phyloP scores from a whole-genome alignment of 176 grass and related monocot genomes.

The Lolium multiflorum region DNA sequence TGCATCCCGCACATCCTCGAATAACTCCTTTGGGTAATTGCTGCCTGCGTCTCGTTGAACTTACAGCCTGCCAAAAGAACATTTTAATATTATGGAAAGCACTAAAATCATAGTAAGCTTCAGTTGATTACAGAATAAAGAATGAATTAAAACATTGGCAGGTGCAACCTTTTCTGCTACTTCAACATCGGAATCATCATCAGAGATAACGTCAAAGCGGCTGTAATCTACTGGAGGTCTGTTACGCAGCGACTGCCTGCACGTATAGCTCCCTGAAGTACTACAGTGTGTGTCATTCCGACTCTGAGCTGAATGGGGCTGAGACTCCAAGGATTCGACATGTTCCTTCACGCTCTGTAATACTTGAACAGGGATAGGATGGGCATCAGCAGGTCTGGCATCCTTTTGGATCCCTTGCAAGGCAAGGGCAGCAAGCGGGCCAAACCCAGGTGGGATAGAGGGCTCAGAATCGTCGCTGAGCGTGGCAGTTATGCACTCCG shows the following conservation, averaged over 20 bases:
- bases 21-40: slow-evolving; percentile 86
- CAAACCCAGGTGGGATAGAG: slow-evolving; percentile 82
- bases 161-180: slow-evolving; percentile 55
- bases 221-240: slow-evolving; percentile 77
- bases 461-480: slow-evolving; percentile 61
- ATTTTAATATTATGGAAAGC: not conserved
- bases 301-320: slow-evolving; percentile 33
- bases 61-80: slow-evolving; percentile 56
- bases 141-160: slow-evolving; percentile 22
- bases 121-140: slow-evolving; percentile 37
- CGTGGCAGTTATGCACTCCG: slow-evolving; percentile 55
- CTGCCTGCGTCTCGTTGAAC: slow-evolving; percentile 40
- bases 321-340: slow-evolving; percentile 26
- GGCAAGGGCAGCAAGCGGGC: slow-evolving; percentile 53
- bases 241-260: slow-evolving; percentile 65
- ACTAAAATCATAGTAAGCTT: slow-evolving; percentile 32
- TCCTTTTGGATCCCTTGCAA: slow-evolving; percentile 47
- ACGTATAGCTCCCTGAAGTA: slow-evolving; percentile 47
- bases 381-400: slow-evolving; percentile 19
- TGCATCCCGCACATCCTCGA: slow-evolving; percentile 77
- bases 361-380: slow-evolving; percentile 45
- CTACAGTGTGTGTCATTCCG: slow-evolving; percentile 40
- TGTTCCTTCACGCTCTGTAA: slow-evolving; percentile 14
- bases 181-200: slow-evolving; percentile 63
- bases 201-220: slow-evolving; percentile 52